A percentile compares a stretch with the other conserved stretches of the same genome.
phyloP scores from a whole-genome alignment of 2,329 filamentous ascomycete species.

The Hirsutella rhossiliensis region DNA sequence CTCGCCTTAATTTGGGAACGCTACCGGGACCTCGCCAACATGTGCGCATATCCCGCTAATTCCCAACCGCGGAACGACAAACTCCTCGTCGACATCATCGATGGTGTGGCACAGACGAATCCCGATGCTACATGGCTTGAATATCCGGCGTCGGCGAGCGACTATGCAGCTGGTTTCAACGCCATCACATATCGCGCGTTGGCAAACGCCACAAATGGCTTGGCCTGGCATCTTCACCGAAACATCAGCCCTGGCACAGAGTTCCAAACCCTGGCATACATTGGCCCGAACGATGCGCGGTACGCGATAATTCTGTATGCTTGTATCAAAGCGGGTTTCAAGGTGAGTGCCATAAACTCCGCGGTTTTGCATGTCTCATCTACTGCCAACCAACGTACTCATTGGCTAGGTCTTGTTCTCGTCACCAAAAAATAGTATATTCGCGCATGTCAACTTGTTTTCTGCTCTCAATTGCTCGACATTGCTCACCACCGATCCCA shows the following conservation, averaged over 20 bases:
- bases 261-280: neutral
- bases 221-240: neutral
- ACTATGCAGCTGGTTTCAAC: neutral
- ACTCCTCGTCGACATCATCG: neutral
- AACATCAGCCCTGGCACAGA: neutral
- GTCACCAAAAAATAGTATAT: conserved; percentile 5
- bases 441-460: neutral
- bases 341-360: neutral
- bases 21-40: neutral
- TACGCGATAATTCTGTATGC: conserved; percentile 5
- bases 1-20: no score
- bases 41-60: neutral
- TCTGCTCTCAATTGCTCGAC: neutral
- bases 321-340: conserved; percentile 5
- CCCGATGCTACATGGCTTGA: neutral
- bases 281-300: conserved; percentile 4
- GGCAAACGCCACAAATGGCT: neutral
- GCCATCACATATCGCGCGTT: neutral
- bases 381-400: neutral
- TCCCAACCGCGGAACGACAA: neutral
- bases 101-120: neutral
- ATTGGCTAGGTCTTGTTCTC: conserved; percentile 3
- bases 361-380: no score
- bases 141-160: neutral
- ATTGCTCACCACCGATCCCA: neutral